Evolutionary conservation across 306 rosid species (phyloP), one percentile per base, ranked within the genome.

Genomic region (Elaeagnus macrophylla): DNA sequence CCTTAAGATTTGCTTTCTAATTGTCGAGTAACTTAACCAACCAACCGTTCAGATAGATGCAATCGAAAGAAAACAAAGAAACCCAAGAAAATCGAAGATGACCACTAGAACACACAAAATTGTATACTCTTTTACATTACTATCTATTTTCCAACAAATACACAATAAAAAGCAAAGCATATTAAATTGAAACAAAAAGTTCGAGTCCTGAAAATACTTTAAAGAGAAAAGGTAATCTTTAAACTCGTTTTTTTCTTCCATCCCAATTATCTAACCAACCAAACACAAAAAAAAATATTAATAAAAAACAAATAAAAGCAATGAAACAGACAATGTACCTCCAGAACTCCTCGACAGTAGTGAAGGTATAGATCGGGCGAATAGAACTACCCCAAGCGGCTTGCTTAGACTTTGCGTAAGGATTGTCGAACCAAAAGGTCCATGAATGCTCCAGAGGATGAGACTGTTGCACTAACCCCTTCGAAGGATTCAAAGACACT

Each of bases 341-440:
- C 99, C 99, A 91, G 57, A 91, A 91, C 42, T 82, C 89, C 71
- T 91, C 99, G 12, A 73, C 84, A 18, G 99, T 77, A 12, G 87
- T 18, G 62, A 87, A 82, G 18, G 99, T 87, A 51, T 82, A 84
- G 81, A 93, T 72, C 61, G 81, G 70, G 13, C 94, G 86, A 6
- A 84, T 65, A 2, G 84, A 71, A 57, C 68, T 79, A 18, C 99
- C 99, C 99, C 99, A 93, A 38, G 64, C 54, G 12, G 56, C 68
- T 54, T 79, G 85, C 76, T 79, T 87, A 66, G 78, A 6, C 68
- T 75, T 93, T 7, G 79, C 78, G 0, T 67, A 6, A n/a, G 84
- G 84, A 42, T 54, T 87, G 63, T 87, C 95, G 64, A 93, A 93
- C 99, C 96, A 87, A 78, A 93, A 93, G 39, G 99, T 93, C 96